Conservation (phyloP, 1,284 basidiomycete genomes). For the Peniophora sp. region DNA sequence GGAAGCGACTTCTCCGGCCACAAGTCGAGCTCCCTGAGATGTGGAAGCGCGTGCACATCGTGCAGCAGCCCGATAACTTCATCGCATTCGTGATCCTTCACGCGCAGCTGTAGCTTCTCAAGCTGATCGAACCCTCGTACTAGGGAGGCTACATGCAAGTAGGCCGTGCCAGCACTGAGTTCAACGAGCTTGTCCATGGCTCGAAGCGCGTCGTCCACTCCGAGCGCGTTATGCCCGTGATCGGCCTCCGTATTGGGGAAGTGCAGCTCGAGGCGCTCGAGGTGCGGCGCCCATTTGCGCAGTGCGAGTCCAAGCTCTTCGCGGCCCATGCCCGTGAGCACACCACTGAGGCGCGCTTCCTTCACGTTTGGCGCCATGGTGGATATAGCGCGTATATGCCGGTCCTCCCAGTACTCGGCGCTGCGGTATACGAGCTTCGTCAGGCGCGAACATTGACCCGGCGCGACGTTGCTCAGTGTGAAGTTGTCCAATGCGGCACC, state of each 20-base stretch:
- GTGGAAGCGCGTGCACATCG: too few relatives aligned
- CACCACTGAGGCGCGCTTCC: neutral
- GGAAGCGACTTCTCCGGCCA: too few relatives aligned
- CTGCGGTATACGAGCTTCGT: neutral
- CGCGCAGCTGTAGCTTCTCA: too few relatives aligned
- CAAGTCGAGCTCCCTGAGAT: too few relatives aligned
- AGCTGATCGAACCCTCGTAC: too few relatives aligned
- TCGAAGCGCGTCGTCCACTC: too few relatives aligned
- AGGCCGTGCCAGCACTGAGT: too few relatives aligned
- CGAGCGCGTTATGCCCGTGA: too few relatives aligned
- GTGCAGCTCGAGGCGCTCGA: neutral
- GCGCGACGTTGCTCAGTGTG: neutral
- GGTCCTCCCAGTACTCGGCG: constrained; percentile 1
- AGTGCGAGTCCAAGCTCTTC: neutral
- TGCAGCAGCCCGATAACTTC: too few relatives aligned
- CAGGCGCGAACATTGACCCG: neutral
- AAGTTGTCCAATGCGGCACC: neutral
- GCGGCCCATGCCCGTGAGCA: neutral
- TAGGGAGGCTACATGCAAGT: too few relatives aligned
- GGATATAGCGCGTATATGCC: neutral
- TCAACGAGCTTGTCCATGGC: too few relatives aligned
- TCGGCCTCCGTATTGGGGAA: neutral
- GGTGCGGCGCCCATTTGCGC: neutral
- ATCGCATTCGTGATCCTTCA: too few relatives aligned
- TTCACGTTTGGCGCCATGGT: neutral